Conservation (phyloP, 148 eudicot species). For the Chenopodium formosanum region DNA sequence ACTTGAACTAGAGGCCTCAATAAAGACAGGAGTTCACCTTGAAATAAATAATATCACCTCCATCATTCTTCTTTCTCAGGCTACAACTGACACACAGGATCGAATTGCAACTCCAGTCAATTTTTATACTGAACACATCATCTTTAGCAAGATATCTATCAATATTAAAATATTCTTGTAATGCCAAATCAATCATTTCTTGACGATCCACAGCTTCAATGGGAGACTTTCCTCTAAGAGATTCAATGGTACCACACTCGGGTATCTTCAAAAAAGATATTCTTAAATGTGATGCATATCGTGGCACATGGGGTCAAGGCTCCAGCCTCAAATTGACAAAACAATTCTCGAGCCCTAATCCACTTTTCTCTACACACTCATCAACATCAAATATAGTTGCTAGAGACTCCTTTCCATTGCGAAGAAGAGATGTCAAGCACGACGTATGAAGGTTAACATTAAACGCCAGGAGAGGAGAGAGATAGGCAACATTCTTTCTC, state of each 20-base stretch:
- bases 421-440: conserved; percentile 65
- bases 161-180: conserved; percentile 63
- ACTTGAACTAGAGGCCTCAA: conserved; percentile 11
- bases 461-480: conserved; percentile 79
- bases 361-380: conserved; percentile 33
- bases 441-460: conserved; percentile 76
- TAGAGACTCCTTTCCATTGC: conserved; percentile 60
- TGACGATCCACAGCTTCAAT: conserved; percentile 81
- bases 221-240: conserved; percentile 69
- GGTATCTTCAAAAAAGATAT: conserved; percentile 88
- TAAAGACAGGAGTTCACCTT: conserved; percentile 49
- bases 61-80: conserved; percentile 40
- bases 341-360: conserved; percentile 30
- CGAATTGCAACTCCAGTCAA: conserved; percentile 87
- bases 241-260: conserved; percentile 76
- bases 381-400: conserved; percentile 59
- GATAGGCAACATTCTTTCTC: conserved; percentile 61
- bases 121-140: conserved; percentile 70
- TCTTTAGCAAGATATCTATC: conserved; percentile 84
- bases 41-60: conserved; percentile 60
- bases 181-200: conserved; percentile 75
- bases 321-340: conserved; percentile 49
- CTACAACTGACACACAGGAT: conserved; percentile 65
- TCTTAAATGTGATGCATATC: conserved; percentile 86
- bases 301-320: conserved; percentile 62